These are phyloP conservation scores for Zanthoxylum bungeanum DNA, from an alignment of 345 rosid species.

Conservation along the genomic window DNA sequence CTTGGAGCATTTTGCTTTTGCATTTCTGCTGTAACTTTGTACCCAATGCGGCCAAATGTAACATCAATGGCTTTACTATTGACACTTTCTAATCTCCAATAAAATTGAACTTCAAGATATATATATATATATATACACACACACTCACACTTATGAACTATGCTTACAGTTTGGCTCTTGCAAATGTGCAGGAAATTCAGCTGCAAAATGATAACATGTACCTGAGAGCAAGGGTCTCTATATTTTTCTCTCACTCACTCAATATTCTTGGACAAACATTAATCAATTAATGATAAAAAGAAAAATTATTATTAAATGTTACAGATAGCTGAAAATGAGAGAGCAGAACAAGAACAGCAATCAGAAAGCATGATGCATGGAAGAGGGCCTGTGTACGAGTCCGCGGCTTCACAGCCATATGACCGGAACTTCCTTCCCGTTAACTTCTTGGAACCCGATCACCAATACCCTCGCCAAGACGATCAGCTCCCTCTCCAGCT, in stretches of 20 bases:
- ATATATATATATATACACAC: no score
- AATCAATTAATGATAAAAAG: not conserved
- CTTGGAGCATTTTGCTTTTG: not conserved
- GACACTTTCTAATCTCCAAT: not conserved
- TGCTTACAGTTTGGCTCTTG: not conserved
- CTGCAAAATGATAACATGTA: slow-evolving; percentile 78
- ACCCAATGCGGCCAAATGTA: no score
- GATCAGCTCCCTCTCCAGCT: slow-evolving; percentile 65
- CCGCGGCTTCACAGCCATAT: slow-evolving; percentile 39
- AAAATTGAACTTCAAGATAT: no score
- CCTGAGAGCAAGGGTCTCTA: slow-evolving; percentile 66
- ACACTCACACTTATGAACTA: no score
- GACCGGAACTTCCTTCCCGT: slow-evolving; percentile 62
- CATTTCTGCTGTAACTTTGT: no score
- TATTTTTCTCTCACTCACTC: not conserved
- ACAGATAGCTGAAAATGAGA: slow-evolving; percentile 66
- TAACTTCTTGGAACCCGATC: slow-evolving; percentile 54
- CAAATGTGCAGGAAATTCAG: slow-evolving; percentile 61
- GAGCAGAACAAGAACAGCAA: slow-evolving; percentile 40
- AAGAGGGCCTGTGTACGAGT: slow-evolving; percentile 30
- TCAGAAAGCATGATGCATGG: slow-evolving; percentile 36
- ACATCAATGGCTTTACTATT: not conserved
- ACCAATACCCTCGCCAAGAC: slow-evolving; percentile 43
- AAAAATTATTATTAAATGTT: not conserved
- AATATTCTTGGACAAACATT: not conserved